Conservation (phyloP, 176 grass and related monocot genomes). For the Areca catechu region DNA sequence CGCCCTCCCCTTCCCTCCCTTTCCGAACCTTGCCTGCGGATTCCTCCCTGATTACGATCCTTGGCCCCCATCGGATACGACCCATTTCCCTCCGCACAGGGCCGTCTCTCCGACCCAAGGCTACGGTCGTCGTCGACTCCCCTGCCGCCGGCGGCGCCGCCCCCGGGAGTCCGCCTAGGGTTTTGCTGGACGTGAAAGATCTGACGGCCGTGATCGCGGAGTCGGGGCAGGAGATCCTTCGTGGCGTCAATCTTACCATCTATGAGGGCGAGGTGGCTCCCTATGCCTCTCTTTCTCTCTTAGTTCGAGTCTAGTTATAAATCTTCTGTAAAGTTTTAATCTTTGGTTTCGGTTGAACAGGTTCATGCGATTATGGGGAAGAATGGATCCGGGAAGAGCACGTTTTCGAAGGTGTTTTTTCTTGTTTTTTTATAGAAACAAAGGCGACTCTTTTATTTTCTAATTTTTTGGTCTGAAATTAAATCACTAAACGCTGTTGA, state of each 20-base stretch:
- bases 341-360: slow-evolving; percentile 20
- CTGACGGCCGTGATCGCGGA: slow-evolving; percentile 69
- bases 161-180: slow-evolving; percentile 6
- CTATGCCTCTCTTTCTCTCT: too few relatives aligned
- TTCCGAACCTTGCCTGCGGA: background rate
- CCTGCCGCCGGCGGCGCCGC: slow-evolving; percentile 7
- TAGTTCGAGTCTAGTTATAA: too few relatives aligned
- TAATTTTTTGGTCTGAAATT: too few relatives aligned
- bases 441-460: background rate
- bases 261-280: slow-evolving; percentile 53
- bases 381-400: slow-evolving; percentile 95
- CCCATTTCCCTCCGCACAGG: slow-evolving; percentile 10
- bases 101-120: slow-evolving; percentile 1
- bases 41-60: slow-evolving; percentile 6
- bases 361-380: slow-evolving; percentile 90
- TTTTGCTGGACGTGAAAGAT: slow-evolving; percentile 53
- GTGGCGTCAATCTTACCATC: slow-evolving; percentile 69
- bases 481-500: too few relatives aligned
- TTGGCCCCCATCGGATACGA: background rate
- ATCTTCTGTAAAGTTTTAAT: too few relatives aligned
- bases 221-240: slow-evolving; percentile 39
- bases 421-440: background rate
- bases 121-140: slow-evolving; percentile 18
- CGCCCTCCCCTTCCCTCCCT: background rate
- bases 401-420: slow-evolving; percentile 63